phyloP scores from a whole-genome alignment of 1,284 basidiomycete species.

The Erythrobasidium hasegawianum region DNA sequence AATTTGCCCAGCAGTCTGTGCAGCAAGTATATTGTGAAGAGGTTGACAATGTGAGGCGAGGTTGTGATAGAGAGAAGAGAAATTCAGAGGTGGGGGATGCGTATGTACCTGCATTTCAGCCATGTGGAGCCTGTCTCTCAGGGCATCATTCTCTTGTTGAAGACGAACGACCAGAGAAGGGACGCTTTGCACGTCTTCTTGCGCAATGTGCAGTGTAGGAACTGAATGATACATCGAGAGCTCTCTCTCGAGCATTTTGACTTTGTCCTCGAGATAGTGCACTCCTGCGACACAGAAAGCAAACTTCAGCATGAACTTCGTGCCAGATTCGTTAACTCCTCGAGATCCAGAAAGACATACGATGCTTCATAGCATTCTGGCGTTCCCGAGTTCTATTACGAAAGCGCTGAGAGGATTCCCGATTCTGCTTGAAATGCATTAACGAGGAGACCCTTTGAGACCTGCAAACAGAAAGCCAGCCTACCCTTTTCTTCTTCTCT shows the following conservation, averaged over 20 bases:
- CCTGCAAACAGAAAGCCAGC: background rate
- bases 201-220: background rate
- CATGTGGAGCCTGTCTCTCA: background rate
- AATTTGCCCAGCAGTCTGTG: too few relatives aligned
- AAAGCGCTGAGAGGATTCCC: constrained; percentile 20
- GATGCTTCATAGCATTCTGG: background rate
- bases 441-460: background rate
- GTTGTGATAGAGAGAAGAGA: background rate
- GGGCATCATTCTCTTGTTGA: background rate
- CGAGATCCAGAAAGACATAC: too few relatives aligned
- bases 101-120: background rate
- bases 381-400: constrained; percentile 13
- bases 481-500: constrained; percentile 5
- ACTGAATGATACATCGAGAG: background rate
- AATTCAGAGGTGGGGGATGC: background rate
- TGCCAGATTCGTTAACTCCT: too few relatives aligned
- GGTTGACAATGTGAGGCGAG: background rate
- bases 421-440: background rate
- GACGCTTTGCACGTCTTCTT: background rate
- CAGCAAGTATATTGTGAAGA: too few relatives aligned
- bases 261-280: constrained; percentile 4
- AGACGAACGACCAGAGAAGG: background rate
- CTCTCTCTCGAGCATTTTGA: constrained; percentile 7
- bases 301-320: too few relatives aligned
- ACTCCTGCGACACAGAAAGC: background rate